Conservation (phyloP, 2,329 filamentous ascomycete genomes). For the Colletotrichum kahawae region DNA sequence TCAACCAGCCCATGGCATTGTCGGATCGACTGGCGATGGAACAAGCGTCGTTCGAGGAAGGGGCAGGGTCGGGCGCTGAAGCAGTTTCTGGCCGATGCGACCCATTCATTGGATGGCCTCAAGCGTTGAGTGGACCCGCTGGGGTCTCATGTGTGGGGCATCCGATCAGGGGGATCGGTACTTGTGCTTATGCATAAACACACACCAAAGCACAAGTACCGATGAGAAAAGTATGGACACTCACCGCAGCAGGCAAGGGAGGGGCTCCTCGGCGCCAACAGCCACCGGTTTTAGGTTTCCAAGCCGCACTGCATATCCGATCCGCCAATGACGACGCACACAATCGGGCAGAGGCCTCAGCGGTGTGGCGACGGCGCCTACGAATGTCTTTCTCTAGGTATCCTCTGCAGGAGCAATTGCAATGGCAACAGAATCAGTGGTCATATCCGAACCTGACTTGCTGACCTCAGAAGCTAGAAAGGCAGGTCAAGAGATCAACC, state of each 20-base stretch:
- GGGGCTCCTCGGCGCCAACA: neutral
- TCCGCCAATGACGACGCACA: neutral
- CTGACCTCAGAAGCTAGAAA: neutral
- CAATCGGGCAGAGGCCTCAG: neutral
- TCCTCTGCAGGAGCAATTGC: neutral
- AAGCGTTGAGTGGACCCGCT: neutral
- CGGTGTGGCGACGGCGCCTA: neutral
- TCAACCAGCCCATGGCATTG: conserved; percentile 29
- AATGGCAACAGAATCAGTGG: neutral
- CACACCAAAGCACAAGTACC: neutral
- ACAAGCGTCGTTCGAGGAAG: conserved; percentile 37
- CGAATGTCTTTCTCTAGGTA: neutral
- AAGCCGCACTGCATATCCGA: neutral
- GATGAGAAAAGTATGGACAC: neutral
- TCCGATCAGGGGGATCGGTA: neutral
- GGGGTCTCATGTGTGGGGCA: neutral
- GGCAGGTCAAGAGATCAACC: neutral
- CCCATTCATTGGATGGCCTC: neutral
- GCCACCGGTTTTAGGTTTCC: conserved; percentile 11
- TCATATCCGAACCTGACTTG: neutral
- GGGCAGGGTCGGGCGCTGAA: conserved; percentile 24
- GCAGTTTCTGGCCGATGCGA: neutral
- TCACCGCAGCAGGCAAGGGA: neutral
- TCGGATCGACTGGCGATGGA: conserved; percentile 45
- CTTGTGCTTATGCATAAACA: neutral